These are phyloP conservation scores for Actinomucor elegans DNA, from an alignment of 371 early-diverging fungal genomes.

Conservation along the genomic window DNA sequence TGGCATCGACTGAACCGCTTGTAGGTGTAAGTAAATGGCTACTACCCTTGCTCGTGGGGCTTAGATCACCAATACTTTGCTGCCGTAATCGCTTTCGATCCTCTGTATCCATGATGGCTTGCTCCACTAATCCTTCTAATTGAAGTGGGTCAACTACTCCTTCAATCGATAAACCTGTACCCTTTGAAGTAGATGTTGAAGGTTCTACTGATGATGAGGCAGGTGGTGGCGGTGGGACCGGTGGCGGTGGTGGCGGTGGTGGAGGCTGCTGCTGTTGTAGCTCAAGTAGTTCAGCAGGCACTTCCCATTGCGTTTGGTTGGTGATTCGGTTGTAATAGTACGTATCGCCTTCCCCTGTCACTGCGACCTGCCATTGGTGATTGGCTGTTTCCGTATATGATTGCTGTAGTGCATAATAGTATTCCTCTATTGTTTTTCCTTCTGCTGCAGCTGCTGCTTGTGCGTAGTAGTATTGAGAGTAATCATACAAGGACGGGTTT, in stretches of 20 bases:
- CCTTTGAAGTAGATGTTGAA: neutral
- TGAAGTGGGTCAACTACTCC: neutral
- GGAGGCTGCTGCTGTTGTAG: neutral
- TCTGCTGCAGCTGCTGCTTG: slow-evolving; percentile 2
- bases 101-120: slow-evolving; percentile 20
- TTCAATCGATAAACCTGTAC: slow-evolving; percentile 14
- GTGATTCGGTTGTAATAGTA: slow-evolving; percentile 47
- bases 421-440: neutral
- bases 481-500: slow-evolving; percentile 3
- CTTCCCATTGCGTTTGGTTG: slow-evolving; percentile 45
- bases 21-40: slow-evolving; percentile 10
- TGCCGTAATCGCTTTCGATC: slow-evolving; percentile 5
- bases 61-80: neutral
- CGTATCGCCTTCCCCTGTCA: slow-evolving; percentile 25
- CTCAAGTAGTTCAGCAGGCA: slow-evolving; percentile 26
- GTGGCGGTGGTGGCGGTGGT: neutral
- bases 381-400: neutral
- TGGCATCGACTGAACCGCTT: slow-evolving; percentile 11
- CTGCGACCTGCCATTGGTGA: slow-evolving; percentile 35
- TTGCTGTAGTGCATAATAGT: slow-evolving; percentile 1
- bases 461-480: slow-evolving; percentile 8
- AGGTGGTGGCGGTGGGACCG: neutral
- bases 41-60: slow-evolving; percentile 5
- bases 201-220: neutral
- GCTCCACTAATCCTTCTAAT: slow-evolving; percentile 27